Percentiles rank a stretch among this genome's conserved stretches.
Conservation (phyloP, 768 basidiomycete species). For the Xerocomus potaroensis region DNA sequence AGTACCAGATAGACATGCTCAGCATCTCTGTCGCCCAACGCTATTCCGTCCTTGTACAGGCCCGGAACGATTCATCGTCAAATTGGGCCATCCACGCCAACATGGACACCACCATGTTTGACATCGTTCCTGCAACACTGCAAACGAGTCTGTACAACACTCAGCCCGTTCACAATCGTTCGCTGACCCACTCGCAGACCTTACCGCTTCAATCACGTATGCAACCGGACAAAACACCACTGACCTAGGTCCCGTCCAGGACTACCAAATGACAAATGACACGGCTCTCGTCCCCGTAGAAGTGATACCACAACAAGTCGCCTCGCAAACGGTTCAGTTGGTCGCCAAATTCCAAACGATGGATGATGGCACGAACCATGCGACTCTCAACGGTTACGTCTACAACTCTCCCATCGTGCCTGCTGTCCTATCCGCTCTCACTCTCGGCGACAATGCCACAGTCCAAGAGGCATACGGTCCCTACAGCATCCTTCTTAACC, state of each 20-base stretch:
- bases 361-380: constrained; percentile 80
- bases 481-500: constrained; percentile 68
- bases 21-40: constrained; percentile 84
- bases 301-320: constrained; percentile 43
- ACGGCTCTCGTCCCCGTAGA: constrained; percentile 61
- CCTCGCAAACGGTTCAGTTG: constrained; percentile 61
- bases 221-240: constrained; percentile 45
- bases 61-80: constrained; percentile 74
- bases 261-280: constrained; percentile 65
- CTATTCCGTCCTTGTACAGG: constrained; percentile 89
- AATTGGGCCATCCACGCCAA: constrained; percentile 92
- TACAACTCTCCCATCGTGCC: constrained; percentile 72
- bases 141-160: constrained; percentile 57
- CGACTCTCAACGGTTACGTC: constrained; percentile 67
- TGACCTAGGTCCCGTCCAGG: constrained; percentile 48
- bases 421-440: constrained; percentile 68
- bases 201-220: constrained; percentile 85
- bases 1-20: constrained; percentile 66
- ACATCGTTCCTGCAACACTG: constrained; percentile 65
- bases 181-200: constrained; percentile 43
- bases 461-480: constrained; percentile 73
- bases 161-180: background rate
- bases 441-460: constrained; percentile 71
- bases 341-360: constrained; percentile 80
- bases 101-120: constrained; percentile 91